These are phyloP conservation scores for Trypanosoma cruzi DNA, from an alignment of 208 protist genomes.

Conservation along the genomic window DNA sequence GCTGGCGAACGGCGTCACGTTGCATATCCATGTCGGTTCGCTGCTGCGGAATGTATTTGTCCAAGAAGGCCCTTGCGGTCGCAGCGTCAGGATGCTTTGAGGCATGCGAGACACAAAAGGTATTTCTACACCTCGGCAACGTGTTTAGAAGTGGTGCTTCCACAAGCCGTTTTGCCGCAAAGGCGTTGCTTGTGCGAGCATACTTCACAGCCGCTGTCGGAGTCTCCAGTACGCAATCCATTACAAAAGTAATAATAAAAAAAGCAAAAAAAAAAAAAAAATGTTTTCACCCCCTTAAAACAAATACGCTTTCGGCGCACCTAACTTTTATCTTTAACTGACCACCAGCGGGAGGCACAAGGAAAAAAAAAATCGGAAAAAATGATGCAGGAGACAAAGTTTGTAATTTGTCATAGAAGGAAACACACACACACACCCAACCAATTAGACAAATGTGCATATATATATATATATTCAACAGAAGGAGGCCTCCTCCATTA, in stretches of 20 bases:
- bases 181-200: background rate
- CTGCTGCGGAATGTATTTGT: background rate
- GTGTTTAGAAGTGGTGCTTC: background rate
- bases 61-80: background rate
- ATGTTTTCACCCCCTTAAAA: conserved; percentile 13
- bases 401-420: too few species aligned
- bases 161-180: conserved; percentile 3
- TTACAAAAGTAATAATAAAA: conserved; percentile 6
- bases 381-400: too few species aligned
- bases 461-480: too few species aligned
- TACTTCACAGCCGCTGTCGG: background rate
- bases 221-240: conserved; percentile 5
- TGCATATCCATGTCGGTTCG: conserved; percentile 47
- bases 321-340: too few species aligned
- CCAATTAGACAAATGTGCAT: too few species aligned
- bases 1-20: conserved; percentile 21
- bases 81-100: conserved; percentile 29
- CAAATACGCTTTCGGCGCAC: background rate
- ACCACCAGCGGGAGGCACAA: too few species aligned
- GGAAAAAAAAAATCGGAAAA: too few species aligned
- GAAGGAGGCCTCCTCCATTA: too few species aligned
- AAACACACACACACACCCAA: background rate
- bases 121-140: conserved; percentile 18
- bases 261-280: conserved; percentile 16
- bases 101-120: conserved; percentile 55